These are phyloP conservation scores for Alternaria gaisen DNA, from an alignment of 2,329 filamentous ascomycete species.

Conservation along the genomic window DNA sequence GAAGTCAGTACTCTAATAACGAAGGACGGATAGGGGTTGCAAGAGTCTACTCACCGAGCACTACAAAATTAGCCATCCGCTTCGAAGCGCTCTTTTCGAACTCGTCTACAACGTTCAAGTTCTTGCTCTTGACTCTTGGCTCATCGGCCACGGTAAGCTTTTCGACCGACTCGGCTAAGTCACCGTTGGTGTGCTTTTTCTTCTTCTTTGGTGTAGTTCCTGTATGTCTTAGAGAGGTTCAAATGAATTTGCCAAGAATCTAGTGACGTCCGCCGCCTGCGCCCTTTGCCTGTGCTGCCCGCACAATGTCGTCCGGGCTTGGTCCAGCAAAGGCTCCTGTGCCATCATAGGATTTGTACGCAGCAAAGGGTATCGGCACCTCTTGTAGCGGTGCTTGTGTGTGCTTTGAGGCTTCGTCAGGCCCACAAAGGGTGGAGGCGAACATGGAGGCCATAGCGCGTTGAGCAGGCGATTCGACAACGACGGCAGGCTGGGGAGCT, in stretches of 20 bases:
- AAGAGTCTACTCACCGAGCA: conserved; percentile 72
- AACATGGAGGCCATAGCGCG: conserved; percentile 61
- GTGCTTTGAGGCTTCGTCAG: conserved; percentile 11
- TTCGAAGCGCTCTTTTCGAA: conserved; percentile 79
- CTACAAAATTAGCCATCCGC: conserved; percentile 87
- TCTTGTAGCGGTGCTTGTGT: conserved; percentile 7
- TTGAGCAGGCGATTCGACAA: conserved; percentile 47
- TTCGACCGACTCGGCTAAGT: conserved; percentile 59
- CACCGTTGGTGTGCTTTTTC: conserved; percentile 28
- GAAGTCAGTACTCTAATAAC: neutral
- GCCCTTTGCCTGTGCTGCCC: conserved; percentile 74
- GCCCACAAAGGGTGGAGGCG: conserved; percentile 59
- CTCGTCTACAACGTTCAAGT: conserved; percentile 83
- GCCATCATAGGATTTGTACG: conserved; percentile 51
- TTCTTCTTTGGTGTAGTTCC: conserved; percentile 42
- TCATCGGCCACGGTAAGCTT: conserved; percentile 59
- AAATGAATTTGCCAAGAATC: conserved; percentile 21
- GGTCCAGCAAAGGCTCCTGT: conserved; percentile 78
- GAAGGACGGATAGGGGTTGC: neutral
- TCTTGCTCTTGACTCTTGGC: conserved; percentile 72
- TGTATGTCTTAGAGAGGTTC: conserved; percentile 34
- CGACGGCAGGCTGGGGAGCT: conserved; percentile 28
- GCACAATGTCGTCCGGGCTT: conserved; percentile 90
- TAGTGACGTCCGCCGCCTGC: conserved; percentile 49
- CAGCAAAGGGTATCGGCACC: conserved; percentile 54